A percentile compares a stretch with the other conserved stretches of the same genome.
phyloP scores from a whole-genome alignment of 2,329 filamentous ascomycete species.

The Colletotrichum sp. region DNA sequence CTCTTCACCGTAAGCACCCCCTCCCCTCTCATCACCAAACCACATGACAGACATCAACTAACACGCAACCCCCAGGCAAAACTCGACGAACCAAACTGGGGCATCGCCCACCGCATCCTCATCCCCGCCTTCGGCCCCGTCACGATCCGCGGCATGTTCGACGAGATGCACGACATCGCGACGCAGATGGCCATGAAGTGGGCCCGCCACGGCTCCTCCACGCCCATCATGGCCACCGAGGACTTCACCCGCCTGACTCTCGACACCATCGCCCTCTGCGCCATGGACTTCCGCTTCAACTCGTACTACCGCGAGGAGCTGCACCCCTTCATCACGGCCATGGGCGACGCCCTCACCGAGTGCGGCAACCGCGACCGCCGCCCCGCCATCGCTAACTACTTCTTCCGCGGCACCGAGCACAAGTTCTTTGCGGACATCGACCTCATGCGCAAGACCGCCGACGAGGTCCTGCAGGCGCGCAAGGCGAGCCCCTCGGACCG shows the following conservation, averaged over 20 bases:
- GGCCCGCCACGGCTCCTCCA: conserved; percentile 44
- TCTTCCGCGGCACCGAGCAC: conserved; percentile 46
- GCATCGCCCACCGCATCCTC: conserved; percentile 67
- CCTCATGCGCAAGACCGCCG: conserved; percentile 54
- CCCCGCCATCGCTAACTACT: conserved; percentile 48
- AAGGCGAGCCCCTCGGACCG: conserved; percentile 50
- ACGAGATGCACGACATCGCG: conserved; percentile 57
- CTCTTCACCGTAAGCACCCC: conserved; percentile 23
- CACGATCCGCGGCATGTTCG: conserved; percentile 65
- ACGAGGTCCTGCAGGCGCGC: conserved; percentile 65
- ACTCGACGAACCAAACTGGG: conserved; percentile 22
- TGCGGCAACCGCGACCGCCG: conserved; percentile 55
- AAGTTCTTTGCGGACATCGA: conserved; percentile 57
- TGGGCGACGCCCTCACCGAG: conserved; percentile 63
- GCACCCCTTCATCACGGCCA: conserved; percentile 51
- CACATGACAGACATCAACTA: not conserved
- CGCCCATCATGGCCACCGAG: conserved; percentile 57
- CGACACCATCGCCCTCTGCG: conserved; percentile 66
- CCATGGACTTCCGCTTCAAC: conserved; percentile 66
- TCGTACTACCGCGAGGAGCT: conserved; percentile 58
- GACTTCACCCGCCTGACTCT: conserved; percentile 69
- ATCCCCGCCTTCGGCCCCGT: conserved; percentile 75
- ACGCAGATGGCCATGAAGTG: conserved; percentile 60
- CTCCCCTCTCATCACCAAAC: not conserved
- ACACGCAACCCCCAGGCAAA: not conserved